These are phyloP conservation scores for Tricholoma furcatifolium DNA, from an alignment of 768 basidiomycete species.

Conservation along the genomic window DNA sequence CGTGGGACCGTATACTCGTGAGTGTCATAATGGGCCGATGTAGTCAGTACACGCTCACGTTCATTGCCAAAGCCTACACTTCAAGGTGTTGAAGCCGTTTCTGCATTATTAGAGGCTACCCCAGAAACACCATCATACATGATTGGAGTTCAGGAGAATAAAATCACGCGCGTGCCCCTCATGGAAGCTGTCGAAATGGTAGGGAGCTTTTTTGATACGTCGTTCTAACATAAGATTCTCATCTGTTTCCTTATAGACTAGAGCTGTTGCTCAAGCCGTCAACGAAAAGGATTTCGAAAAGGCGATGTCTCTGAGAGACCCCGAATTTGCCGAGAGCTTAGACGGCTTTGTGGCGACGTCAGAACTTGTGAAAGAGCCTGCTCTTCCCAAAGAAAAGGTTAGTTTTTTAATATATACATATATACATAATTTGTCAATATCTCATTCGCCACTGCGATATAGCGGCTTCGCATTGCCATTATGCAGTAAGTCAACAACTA, in stretches of 20 bases:
- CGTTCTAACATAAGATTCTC: not conserved
- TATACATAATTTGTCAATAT: too few relatives aligned
- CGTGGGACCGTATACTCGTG: constrained; percentile 89
- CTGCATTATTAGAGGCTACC: constrained; percentile 80
- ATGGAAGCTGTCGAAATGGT: constrained; percentile 93
- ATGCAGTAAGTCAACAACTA: constrained; percentile 67
- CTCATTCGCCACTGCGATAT: constrained; percentile 13
- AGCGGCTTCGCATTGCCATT: constrained; percentile 80
- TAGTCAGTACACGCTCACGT: not conserved
- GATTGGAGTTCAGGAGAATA: constrained; percentile 96
- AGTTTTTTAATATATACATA: too few relatives aligned
- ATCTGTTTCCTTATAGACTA: constrained; percentile 57
- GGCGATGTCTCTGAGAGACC: constrained; percentile 86
- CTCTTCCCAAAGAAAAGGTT: constrained; percentile 53
- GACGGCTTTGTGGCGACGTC: constrained; percentile 84
- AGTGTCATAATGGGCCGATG: constrained; percentile 18
- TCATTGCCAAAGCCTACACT: constrained; percentile 70
- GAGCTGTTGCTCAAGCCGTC: constrained; percentile 81
- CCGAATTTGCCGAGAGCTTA: constrained; percentile 86
- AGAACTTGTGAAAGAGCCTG: constrained; percentile 49
- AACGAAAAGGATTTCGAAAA: constrained; percentile 78
- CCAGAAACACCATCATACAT: constrained; percentile 95
- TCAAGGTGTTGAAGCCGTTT: constrained; percentile 94
- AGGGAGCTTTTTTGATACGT: constrained; percentile 10
- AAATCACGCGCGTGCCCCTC: constrained; percentile 87